These are phyloP conservation scores for Epichloe brachyelytri DNA, from an alignment of 2,329 filamentous ascomycete genomes.

Conservation along the genomic window DNA sequence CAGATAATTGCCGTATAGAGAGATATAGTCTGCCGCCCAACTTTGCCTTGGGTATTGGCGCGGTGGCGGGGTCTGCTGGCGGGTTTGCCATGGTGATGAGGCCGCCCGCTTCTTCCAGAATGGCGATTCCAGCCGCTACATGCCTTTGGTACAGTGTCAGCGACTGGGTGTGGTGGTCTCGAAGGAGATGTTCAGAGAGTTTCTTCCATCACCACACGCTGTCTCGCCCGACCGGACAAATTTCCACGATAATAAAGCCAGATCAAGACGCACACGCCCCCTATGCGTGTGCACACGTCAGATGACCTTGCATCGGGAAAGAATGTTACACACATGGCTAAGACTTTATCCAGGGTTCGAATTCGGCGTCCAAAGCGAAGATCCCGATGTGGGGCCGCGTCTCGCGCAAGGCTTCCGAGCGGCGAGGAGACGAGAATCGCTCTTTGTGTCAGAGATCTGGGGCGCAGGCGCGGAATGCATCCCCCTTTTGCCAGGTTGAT, in stretches of 20 bases:
- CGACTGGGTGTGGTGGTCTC: too few species aligned
- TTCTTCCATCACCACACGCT: too few species aligned
- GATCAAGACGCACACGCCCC: too few species aligned
- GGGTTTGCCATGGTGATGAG: conserved; percentile 47
- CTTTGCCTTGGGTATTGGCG: conserved; percentile 43
- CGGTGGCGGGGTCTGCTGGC: conserved; percentile 41
- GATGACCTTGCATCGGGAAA: not conserved
- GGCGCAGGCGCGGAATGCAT: too few species aligned
- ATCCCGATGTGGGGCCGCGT: not conserved
- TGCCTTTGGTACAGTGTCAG: too few species aligned
- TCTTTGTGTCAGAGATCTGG: too few species aligned
- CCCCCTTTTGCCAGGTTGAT: too few species aligned
- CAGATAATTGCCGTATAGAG: conserved; percentile 43
- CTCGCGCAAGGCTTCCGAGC: too few species aligned
- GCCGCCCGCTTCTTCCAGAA: too few species aligned
- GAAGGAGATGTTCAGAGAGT: conserved; percentile 16
- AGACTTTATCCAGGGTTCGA: not conserved
- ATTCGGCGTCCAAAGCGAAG: not conserved
- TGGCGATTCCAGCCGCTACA: too few species aligned
- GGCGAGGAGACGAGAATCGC: too few species aligned
- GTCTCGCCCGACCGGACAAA: too few species aligned
- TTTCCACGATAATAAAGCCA: conserved; percentile 5
- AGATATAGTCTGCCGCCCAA: conserved; percentile 59
- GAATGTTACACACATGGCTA: not conserved
- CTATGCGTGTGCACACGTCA: not conserved